phyloP scores from a whole-genome alignment of 805 yeast genomes.

The Zygosaccharomyces lentus region DNA sequence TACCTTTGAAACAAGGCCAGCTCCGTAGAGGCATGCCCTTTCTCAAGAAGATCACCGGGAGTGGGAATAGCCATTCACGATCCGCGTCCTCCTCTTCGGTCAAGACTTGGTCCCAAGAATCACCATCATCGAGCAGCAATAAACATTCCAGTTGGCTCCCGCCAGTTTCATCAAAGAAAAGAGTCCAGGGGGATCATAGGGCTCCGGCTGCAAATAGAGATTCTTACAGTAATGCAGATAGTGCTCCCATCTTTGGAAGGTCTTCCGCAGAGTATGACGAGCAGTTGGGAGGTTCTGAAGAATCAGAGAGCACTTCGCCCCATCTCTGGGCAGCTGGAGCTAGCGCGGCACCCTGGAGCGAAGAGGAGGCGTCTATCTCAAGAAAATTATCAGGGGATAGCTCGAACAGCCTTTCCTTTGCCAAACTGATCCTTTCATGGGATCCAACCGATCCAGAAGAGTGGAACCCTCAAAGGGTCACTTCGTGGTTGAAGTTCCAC shows the following conservation, averaged over 20 bases:
- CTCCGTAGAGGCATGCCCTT: slow-evolving; percentile 21
- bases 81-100: slow-evolving; percentile 27
- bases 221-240: neutral
- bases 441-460: slow-evolving; percentile 50
- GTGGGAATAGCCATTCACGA: slow-evolving; percentile 24
- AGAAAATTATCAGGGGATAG: slow-evolving; percentile 29
- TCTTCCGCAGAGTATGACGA: slow-evolving; percentile 5
- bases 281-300: slow-evolving; percentile 2
- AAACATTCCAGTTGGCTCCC: slow-evolving; percentile 11
- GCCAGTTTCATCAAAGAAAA: slow-evolving; percentile 4
- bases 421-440: slow-evolving; percentile 41
- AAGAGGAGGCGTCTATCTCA: slow-evolving; percentile 11
- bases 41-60: slow-evolving; percentile 25
- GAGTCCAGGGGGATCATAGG: neutral
- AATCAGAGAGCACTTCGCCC: slow-evolving; percentile 5
- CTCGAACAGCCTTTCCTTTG: slow-evolving; percentile 23
- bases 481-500: slow-evolving; percentile 63
- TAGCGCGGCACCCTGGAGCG: slow-evolving; percentile 5
- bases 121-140: slow-evolving; percentile 8
- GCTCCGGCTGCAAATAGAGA: neutral
- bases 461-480: slow-evolving; percentile 70
- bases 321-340: slow-evolving; percentile 6
- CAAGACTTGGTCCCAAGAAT: slow-evolving; percentile 14
- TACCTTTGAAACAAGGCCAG: neutral
- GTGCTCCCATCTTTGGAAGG: neutral